phyloP scores from a whole-genome alignment of 1,284 basidiomycete genomes.

The Exsudoporus floridanus region DNA sequence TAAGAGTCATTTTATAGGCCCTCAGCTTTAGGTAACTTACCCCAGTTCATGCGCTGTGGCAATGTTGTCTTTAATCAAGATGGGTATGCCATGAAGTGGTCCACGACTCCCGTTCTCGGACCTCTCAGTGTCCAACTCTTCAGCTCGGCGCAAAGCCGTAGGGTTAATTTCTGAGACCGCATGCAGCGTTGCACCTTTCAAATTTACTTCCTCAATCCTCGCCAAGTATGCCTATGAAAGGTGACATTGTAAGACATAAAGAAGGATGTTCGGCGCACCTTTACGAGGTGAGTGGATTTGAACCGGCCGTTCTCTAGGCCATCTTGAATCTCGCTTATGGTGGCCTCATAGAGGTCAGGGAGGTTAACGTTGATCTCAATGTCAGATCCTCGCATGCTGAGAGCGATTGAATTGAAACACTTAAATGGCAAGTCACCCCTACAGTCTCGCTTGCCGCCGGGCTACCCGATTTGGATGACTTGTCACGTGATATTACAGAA shows the following conservation, averaged over 20 bases:
- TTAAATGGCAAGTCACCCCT: conserved; percentile 1
- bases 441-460: neutral
- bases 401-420: neutral
- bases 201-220: conserved; percentile 70
- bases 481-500: conserved; percentile 17
- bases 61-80: conserved; percentile 48
- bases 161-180: conserved; percentile 65
- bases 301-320: conserved; percentile 22
- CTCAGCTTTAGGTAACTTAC: conserved; percentile 27
- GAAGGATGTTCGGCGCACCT: conserved; percentile 9
- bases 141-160: conserved; percentile 53
- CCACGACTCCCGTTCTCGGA: conserved; percentile 46
- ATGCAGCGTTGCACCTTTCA: conserved; percentile 57
- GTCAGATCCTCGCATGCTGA: conserved; percentile 7
- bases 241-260: neutral
- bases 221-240: conserved; percentile 59
- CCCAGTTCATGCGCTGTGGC: conserved; percentile 39
- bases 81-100: conserved; percentile 67
- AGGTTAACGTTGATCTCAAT: conserved; percentile 1
- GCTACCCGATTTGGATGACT: neutral
- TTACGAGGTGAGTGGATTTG: conserved; percentile 27
- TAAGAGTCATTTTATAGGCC: neutral
- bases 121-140: conserved; percentile 56
- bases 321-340: conserved; percentile 30
- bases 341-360: conserved; percentile 34